Evolutionary conservation across 2,329 filamentous ascomycete species (phyloP).

Genomic region (Aspergillus unguis): DNA sequence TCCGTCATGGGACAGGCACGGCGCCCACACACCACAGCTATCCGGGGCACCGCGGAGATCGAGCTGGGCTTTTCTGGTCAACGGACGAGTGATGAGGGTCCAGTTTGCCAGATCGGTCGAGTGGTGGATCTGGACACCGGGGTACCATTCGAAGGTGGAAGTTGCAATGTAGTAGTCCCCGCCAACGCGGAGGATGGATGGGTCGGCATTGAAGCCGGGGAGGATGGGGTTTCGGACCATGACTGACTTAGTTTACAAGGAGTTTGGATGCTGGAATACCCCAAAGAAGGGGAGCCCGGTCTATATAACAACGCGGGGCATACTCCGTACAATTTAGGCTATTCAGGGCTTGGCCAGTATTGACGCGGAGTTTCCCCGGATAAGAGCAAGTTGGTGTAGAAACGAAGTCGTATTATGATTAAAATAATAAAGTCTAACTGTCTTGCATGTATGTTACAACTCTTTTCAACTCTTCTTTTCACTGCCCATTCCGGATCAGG

Average conservation of each 20-base stretch:
- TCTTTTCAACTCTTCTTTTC: no score
- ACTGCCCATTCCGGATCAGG: background rate
- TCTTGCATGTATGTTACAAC: no score
- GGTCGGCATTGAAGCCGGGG: conserved; percentile 60
- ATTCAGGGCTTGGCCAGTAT: no score
- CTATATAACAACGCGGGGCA: no score
- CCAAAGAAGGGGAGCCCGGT: no score
- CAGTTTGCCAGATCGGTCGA: conserved; percentile 45
- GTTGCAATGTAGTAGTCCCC: conserved; percentile 57
- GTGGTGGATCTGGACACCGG: conserved; percentile 57
- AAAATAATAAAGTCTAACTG: no score
- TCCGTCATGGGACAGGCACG: conserved; percentile 45
- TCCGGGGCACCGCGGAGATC: conserved; percentile 23
- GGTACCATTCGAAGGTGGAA: conserved; percentile 60
- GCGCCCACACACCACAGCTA: conserved; percentile 41
- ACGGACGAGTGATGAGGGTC: conserved; percentile 27
- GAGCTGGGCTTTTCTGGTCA: conserved; percentile 23
- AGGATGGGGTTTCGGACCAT: conserved; percentile 53
- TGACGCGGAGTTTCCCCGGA: no score
- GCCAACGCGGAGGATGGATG: conserved; percentile 50
- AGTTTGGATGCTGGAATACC: no score
- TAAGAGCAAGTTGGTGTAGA: no score
- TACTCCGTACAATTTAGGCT: no score
- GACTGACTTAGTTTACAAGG: no score
- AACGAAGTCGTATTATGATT: no score